A percentile compares a stretch with the other conserved stretches of the same genome.
These are phyloP conservation scores for Zygoascus sp. DNA, from an alignment of 1,139 yeast species.

Conservation along the genomic window DNA sequence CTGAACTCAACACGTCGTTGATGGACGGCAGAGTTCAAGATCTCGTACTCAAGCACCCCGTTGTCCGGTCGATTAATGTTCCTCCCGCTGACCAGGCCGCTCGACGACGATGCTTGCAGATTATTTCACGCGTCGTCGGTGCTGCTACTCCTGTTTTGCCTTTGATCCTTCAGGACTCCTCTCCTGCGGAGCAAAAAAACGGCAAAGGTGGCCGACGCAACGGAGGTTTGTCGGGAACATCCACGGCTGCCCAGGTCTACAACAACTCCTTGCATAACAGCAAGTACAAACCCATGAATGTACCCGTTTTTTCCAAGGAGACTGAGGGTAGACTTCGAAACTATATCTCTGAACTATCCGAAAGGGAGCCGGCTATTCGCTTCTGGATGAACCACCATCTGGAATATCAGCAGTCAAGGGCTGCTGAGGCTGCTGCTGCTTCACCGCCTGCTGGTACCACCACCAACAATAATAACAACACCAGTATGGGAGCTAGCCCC, in stretches of 20 bases:
- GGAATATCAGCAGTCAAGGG: constrained; percentile 10
- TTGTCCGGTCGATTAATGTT: constrained; percentile 30
- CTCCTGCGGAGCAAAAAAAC: constrained; percentile 12
- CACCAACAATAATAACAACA: no score
- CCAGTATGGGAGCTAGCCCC: no score
- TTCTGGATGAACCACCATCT: constrained; percentile 29
- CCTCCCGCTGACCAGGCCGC: constrained; percentile 35
- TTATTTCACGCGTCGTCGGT: constrained; percentile 26
- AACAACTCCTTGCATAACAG: constrained; percentile 6
- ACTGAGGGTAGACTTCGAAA: constrained; percentile 25
- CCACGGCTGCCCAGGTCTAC: constrained; percentile 2
- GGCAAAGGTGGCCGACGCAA: neutral
- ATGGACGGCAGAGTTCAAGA: constrained; percentile 33
- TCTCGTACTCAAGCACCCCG: constrained; percentile 30
- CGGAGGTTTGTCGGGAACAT: neutral
- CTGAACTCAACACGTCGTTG: constrained; percentile 30
- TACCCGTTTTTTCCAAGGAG: constrained; percentile 23
- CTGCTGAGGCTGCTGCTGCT: constrained; percentile 1
- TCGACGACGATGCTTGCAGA: constrained; percentile 28
- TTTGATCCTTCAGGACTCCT: constrained; percentile 27
- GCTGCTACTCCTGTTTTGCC: constrained; percentile 33
- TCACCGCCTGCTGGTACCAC: neutral
- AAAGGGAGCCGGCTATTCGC: constrained; percentile 24
- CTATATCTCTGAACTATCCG: constrained; percentile 25
- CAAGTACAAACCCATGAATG: constrained; percentile 12